Evolutionary conservation across 2,329 filamentous ascomycete species (phyloP).

Genomic region (Furcasterigmium furcatum): DNA sequence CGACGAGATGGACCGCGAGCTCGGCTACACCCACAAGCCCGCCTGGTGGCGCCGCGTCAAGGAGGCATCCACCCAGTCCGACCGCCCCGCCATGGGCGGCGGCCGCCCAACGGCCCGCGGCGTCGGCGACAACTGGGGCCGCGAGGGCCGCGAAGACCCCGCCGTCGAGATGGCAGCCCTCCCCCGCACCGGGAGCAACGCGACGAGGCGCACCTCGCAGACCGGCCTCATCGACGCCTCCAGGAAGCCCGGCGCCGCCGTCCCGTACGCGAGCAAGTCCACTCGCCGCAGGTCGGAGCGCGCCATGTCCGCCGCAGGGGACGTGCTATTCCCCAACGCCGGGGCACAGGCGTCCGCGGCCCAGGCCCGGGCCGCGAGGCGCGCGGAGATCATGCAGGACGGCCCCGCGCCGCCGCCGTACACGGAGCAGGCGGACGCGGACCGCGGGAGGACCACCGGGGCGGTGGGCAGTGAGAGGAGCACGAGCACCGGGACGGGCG

Average conservation of each 20-base stretch:
- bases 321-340: slow-evolving; percentile 45
- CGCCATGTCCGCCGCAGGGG: slow-evolving; percentile 37
- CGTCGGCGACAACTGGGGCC: slow-evolving; percentile 35
- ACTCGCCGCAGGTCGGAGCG: slow-evolving; percentile 42
- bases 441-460: slow-evolving; percentile 16
- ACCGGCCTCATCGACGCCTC: slow-evolving; percentile 18
- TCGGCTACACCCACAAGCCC: slow-evolving; percentile 59
- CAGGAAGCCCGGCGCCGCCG: slow-evolving; percentile 14
- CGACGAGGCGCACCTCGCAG: slow-evolving; percentile 17
- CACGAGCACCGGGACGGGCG: slow-evolving; percentile 41
- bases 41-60: slow-evolving; percentile 62
- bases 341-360: slow-evolving; percentile 11
- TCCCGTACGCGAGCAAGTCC: slow-evolving; percentile 36
- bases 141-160: slow-evolving; percentile 21
- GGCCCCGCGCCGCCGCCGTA: slow-evolving; percentile 41
- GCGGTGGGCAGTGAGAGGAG: slow-evolving; percentile 32
- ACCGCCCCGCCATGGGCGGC: slow-evolving; percentile 35
- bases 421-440: slow-evolving; percentile 17
- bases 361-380: slow-evolving; percentile 26
- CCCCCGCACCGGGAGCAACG: slow-evolving; percentile 9
- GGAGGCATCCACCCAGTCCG: slow-evolving; percentile 30
- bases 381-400: slow-evolving; percentile 37
- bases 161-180: slow-evolving; percentile 24
- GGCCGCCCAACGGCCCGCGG: slow-evolving; percentile 38
- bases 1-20: slow-evolving; percentile 51